Base-by-base conservation (phyloP, 2,329 filamentous ascomycete species). In the Neonectria neomacrospora region DNA sequence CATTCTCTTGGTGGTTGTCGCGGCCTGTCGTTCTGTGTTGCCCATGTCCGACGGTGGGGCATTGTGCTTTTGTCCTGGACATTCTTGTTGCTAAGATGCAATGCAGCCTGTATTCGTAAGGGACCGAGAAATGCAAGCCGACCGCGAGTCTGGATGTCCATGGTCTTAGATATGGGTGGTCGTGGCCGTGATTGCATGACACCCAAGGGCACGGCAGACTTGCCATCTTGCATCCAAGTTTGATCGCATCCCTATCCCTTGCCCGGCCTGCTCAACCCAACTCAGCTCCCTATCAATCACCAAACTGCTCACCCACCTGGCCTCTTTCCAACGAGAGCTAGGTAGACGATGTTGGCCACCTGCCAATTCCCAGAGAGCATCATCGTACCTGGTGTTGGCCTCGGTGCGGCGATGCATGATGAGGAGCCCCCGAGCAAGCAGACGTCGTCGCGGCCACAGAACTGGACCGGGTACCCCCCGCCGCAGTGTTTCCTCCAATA, bases 351-450 rank as follows among this genome's bases (percentile, higher is more conserved):
- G 61, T 66, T 69, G 65, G 61, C 60, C 58, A 66, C 56, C 55
- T 60, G 54, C 52, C 56, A 60, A 57, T 47, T 54, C 26, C 51
- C 54, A 55, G 56, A 62, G 65, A 63, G 67, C 61, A 66, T 71
- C 67, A 62, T 64, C 63, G 66, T 63, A 50, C 61, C 68, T 64
- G 67, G 51, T 61, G 55, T 65, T 53, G 63, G 63, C 56, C 59
- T 65, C 58, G 68, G 67, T 66, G 69, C 60, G 61, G 71, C 67
- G 66, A 71, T 73, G 69, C 66, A 71, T 65, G 63, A 72, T 65
- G 69, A 72, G 50, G 67, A 67, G 41, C 50, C 61, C 52, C 55
- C 57, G 60, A 58, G 51, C 50, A 67, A 56, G 56, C 66, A 68
- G 47, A 58, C 66, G 47, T 65, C 65, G 62, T 51, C 61, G 23